A percentile compares a stretch with the other conserved stretches of the same genome.
Conservation (phyloP, 306 rosid genomes). For the Cicer judaicum region DNA sequence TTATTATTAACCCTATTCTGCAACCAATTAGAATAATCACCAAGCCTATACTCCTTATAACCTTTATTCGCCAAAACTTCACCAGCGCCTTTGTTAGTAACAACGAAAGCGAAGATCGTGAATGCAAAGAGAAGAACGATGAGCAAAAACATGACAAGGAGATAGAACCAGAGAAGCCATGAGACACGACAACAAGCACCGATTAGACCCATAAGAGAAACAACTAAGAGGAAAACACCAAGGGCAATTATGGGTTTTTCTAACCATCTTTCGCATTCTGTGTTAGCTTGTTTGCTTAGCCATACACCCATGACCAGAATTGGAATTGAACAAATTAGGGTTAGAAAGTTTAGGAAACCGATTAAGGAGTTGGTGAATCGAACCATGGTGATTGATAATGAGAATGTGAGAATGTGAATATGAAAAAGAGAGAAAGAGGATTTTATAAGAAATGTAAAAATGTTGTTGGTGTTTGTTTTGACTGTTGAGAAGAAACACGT, state of each 20-base stretch:
- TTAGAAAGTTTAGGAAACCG: conserved; percentile 66
- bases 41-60: conserved; percentile 76
- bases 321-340: conserved; percentile 74
- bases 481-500: no score
- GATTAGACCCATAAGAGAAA: conserved; percentile 72
- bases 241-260: conserved; percentile 68
- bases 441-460: no score
- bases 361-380: conserved; percentile 64
- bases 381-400: conserved; percentile 40
- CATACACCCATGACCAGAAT: conserved; percentile 64
- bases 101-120: conserved; percentile 72
- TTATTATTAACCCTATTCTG: conserved; percentile 65
- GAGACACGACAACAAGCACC: conserved; percentile 76
- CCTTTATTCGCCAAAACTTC: conserved; percentile 52
- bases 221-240: conserved; percentile 67
- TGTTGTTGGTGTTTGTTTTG: no score
- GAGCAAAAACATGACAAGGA: conserved; percentile 78
- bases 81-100: conserved; percentile 77
- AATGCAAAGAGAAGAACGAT: conserved; percentile 61
- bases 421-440: no score
- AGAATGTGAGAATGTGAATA: background rate
- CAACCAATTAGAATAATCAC: conserved; percentile 84
- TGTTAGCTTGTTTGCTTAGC: conserved; percentile 64
- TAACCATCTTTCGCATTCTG: conserved; percentile 68
- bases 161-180: conserved; percentile 82